Base-by-base conservation (phyloP, 2,329 filamentous ascomycete genomes). In the Lasiodiplodia theobromae region DNA sequence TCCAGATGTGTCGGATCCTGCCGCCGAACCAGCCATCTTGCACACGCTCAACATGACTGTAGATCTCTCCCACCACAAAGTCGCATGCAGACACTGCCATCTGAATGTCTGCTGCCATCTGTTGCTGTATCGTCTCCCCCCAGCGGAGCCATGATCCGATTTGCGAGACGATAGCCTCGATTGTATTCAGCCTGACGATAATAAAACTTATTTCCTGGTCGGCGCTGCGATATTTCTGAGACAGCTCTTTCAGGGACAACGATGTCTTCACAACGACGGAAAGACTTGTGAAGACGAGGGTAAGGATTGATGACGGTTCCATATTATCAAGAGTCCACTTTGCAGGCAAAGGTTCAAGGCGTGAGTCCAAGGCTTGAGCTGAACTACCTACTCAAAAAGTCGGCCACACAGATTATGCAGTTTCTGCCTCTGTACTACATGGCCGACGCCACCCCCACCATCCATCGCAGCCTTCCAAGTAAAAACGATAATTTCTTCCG, bases 221-320 rank as follows among this genome's bases (percentile, higher is more conserved):
- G 25, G 34, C 60, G 16, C 7, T 51, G 11, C 16, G 60, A 37
- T 64, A 64, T 4, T 28, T 49, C 3, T 11, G 2, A 12, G 34
- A 8, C 7, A 64, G n/a, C 7, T 64, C 60, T 2, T 11, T 10
- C 4, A 64, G 14, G 11, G n/a, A 3, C 16, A 31, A 18, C 3
- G 60, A 64, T 1, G 60, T 52, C 14, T 18, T 49, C 40, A 52
- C 16, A 5, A 64, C 12, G 3, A 64, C 60, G 2, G 60, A n/a
- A 25, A 63, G 16, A 21, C 37, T 21, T 5, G 58, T 63, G 21
- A 23, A 16, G 3, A 21, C 23, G 58, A 63, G 31, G 7, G 21
- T 63, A 14, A 63, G 37, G 23, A 63, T 63, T 14, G 58, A 63
- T 4, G 60, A 40, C 18, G 60, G 60, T 40, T 64, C 44, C 40